These are phyloP conservation scores for Rosa rugosa DNA, from an alignment of 306 rosid species.

Conservation along the genomic window DNA sequence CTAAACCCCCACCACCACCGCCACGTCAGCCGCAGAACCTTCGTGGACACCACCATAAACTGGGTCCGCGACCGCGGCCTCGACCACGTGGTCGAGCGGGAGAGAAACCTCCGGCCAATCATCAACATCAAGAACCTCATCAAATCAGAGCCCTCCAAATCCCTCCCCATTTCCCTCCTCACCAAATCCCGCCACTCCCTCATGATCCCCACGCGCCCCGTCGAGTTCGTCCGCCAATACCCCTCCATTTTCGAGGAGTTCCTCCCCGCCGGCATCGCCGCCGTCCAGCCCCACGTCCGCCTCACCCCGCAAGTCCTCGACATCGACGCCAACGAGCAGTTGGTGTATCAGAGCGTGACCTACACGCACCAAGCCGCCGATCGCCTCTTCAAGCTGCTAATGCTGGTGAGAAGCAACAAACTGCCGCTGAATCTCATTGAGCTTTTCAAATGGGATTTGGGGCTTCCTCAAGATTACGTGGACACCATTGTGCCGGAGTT, in stretches of 20 bases:
- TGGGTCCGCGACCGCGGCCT: slow-evolving; percentile 82
- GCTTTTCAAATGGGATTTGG: slow-evolving; percentile 68
- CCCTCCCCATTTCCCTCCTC: slow-evolving; percentile 62
- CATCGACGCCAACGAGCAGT: slow-evolving; percentile 52
- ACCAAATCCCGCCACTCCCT: slow-evolving; percentile 42
- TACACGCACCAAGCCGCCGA: slow-evolving; percentile 61
- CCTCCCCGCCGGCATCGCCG: slow-evolving; percentile 43
- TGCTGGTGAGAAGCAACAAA: slow-evolving; percentile 55
- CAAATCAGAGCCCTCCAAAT: slow-evolving; percentile 67
- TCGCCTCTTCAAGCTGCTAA: slow-evolving; percentile 60
- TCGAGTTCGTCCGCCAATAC: slow-evolving; percentile 63
- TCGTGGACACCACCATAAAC: slow-evolving; percentile 44
- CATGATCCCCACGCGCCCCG: slow-evolving; percentile 59
- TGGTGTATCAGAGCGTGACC: slow-evolving; percentile 40
- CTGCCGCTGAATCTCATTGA: slow-evolving; percentile 50
- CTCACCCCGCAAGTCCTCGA: slow-evolving; percentile 46
- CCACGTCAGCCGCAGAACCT: slow-evolving; percentile 36
- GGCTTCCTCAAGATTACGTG: slow-evolving; percentile 60
- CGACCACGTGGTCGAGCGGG: slow-evolving; percentile 85
- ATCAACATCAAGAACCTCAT: slow-evolving; percentile 55
- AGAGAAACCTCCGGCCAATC: slow-evolving; percentile 59
- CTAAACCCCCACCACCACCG: slow-evolving; percentile 9
- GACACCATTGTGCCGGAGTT: slow-evolving; percentile 52
- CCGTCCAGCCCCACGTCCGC: slow-evolving; percentile 48
- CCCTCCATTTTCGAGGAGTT: slow-evolving; percentile 68